Base-by-base conservation (phyloP, 1,139 yeast genomes). In the Yamadazyma epiphylla region DNA sequence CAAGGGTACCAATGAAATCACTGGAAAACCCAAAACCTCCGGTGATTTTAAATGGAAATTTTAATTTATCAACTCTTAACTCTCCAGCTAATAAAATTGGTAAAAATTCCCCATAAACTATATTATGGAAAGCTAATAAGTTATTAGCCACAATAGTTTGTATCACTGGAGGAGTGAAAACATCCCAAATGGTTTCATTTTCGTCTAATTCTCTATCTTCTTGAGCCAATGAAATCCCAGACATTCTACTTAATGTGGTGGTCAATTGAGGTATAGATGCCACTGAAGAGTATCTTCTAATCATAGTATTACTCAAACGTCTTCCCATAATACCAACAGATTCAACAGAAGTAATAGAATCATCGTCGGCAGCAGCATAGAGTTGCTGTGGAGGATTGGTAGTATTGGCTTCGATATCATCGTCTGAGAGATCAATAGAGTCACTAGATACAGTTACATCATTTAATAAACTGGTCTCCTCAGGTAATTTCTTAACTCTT, bases 21-120 rank as follows among this genome's bases (percentile, higher is more conserved):
- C 77, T 58, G 22, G 54, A 51, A 46, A 48, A 59, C 12, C 57
- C 57, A 42, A 55, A 55, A 4, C 64, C 64, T 3, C 64, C 64
- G 14, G 43, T 42, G 9, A 55, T 50, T n/a, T 26, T 37, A 26
- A 50, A 47, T 8, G 64, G 64, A 46, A 78, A 75, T 22, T 53
- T 43, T 12, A 76, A 45, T 23, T 34, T 29, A 19, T 42, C 39
- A 1, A 51, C 49, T 22, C 48, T 55, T 28, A 71, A 55, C 22
- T 63, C 58, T n/a, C 76, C 62, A 0, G 83, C 80, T 14, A 77
- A 53, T 35, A 74, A 71, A 4, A 79, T 73, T 8, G 86, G 84
- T 26, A 77, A 53, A 38, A 79, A 74, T 49, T 79, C 84, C 29
- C 64, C 65, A 48, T 62, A 75, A 5, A 74, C 71, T n/a, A 74